These are phyloP conservation scores for Oxytropis ochrocephala DNA, from an alignment of 306 rosid species.

Conservation along the genomic window DNA sequence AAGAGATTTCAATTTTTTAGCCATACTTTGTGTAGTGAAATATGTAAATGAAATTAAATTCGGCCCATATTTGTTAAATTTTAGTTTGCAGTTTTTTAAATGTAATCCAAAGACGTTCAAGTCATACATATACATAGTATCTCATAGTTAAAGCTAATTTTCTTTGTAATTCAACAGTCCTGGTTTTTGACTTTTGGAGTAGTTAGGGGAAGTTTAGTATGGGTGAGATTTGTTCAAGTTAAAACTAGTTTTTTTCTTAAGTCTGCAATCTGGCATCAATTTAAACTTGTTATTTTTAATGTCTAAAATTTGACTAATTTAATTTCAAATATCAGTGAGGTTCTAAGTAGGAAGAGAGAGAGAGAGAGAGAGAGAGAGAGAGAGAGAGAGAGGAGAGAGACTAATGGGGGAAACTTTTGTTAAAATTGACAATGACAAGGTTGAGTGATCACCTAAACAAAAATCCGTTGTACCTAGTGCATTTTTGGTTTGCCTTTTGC, in stretches of 20 bases:
- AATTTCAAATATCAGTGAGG: neutral
- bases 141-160: neutral
- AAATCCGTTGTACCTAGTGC: neutral
- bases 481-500: no score
- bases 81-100: no score
- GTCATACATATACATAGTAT: neutral
- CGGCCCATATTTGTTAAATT: neutral
- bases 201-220: neutral
- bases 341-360: neutral
- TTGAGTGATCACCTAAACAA: neutral
- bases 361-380: neutral
- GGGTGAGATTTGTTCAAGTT: neutral
- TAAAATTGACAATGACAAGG: neutral
- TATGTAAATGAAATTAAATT: neutral
- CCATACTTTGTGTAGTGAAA: neutral
- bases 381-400: neutral
- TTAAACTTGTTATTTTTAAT: neutral
- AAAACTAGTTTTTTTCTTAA: neutral
- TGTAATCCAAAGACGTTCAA: neutral
- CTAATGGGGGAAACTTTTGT: neutral
- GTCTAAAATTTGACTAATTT: neutral
- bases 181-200: neutral
- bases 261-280: neutral
- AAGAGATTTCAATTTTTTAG: neutral
- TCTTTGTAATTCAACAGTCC: neutral